Conservation (phyloP, 331 rosid genomes). For the Dryas integrifolia region DNA sequence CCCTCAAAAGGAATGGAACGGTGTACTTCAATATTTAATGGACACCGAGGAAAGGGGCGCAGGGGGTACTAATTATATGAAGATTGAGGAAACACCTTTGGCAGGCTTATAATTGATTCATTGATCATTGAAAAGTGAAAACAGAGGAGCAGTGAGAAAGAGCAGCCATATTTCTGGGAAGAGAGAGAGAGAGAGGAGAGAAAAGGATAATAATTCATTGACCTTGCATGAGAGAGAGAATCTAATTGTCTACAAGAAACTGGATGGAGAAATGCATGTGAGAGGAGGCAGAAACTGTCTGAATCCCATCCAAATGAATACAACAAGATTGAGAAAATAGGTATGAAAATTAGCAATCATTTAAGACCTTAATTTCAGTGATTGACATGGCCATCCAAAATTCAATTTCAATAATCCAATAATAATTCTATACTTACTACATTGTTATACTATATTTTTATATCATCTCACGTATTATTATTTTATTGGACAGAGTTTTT, state of each 20-base stretch:
- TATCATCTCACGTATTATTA: too few relatives aligned
- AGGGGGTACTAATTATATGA: neutral
- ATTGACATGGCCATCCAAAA: neutral
- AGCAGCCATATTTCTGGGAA: neutral
- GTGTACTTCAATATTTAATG: too few relatives aligned
- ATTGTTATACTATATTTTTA: too few relatives aligned
- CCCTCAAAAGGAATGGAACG: too few relatives aligned
- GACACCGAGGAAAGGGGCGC: too few relatives aligned
- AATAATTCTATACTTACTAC: too few relatives aligned
- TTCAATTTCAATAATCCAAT: neutral
- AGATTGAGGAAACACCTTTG: neutral
- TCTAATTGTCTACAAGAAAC: constrained; percentile 1
- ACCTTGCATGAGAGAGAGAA: constrained; percentile 14
- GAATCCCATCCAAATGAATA: neutral
- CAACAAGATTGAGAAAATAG: neutral
- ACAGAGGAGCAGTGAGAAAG: neutral
- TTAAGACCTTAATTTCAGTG: constrained; percentile 2
- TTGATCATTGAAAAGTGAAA: constrained; percentile 5
- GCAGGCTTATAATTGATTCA: constrained; percentile 21
- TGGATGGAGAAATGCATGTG: neutral
- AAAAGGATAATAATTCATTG: constrained; percentile 24
- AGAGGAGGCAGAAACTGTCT: neutral
- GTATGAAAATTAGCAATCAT: neutral
- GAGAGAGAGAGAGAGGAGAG: neutral
- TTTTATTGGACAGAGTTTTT: too few relatives aligned